Conservation (phyloP, 352 stramenopile genomes). For the Globisporangium echinulatum region DNA sequence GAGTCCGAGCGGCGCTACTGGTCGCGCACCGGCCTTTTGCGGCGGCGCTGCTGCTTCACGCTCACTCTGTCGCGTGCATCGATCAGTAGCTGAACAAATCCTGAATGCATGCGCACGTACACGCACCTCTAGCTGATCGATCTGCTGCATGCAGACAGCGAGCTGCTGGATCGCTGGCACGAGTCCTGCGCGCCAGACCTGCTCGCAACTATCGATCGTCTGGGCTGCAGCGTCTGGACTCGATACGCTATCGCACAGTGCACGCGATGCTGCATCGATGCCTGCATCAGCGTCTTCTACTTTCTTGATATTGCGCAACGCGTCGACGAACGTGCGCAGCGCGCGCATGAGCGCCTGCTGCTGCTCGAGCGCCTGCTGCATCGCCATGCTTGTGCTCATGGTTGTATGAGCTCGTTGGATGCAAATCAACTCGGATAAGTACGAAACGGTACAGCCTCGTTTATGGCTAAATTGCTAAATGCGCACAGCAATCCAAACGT, state of each 20-base stretch:
- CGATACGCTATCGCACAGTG: conserved; percentile 15
- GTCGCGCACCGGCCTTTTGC: conserved; percentile 7
- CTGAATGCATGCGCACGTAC: neutral
- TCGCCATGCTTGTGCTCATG: conserved; percentile 11
- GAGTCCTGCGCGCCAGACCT: conserved; percentile 26
- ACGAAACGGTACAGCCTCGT: too few species aligned
- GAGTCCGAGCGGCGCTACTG: conserved; percentile 50
- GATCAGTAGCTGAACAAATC: neutral
- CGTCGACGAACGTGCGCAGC: conserved; percentile 62
- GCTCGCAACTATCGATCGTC: conserved; percentile 4
- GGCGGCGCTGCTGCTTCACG: neutral
- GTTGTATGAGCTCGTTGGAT: neutral
- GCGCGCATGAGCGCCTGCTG: conserved; percentile 50
- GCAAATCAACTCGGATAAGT: neutral
- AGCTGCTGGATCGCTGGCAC: conserved; percentile 40
- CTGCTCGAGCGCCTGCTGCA: conserved; percentile 20
- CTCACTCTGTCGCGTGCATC: conserved; percentile 1
- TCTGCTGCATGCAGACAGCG: conserved; percentile 29
- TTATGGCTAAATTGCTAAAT: too few species aligned
- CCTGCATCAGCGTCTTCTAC: conserved; percentile 13
- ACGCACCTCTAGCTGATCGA: conserved; percentile 7
- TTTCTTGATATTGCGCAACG: conserved; percentile 47
- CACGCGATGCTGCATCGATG: conserved; percentile 28
- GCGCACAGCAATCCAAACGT: too few species aligned
- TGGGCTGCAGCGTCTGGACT: neutral